Evolutionary conservation across 2,329 filamentous ascomycete species (phyloP).

Genomic region (Fusarium drepaniforme): DNA sequence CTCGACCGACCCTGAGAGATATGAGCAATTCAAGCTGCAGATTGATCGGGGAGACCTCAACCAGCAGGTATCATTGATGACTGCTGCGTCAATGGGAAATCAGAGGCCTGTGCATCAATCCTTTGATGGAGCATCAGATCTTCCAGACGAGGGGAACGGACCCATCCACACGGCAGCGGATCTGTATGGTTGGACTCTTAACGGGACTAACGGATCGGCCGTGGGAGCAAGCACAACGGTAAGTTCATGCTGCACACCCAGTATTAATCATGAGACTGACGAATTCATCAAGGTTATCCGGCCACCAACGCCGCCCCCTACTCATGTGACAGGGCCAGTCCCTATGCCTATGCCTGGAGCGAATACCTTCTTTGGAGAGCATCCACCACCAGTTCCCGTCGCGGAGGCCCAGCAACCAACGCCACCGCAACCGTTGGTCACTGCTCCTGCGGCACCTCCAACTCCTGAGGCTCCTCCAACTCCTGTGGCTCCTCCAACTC

Average conservation of each 20-base stretch:
- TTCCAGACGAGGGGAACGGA: background rate
- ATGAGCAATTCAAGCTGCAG: constrained; percentile 34
- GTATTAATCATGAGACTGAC: constrained; percentile 7
- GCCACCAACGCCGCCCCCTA: constrained; percentile 1
- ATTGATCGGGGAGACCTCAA: constrained; percentile 18
- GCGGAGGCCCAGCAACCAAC: background rate
- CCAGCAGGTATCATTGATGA: constrained; percentile 8
- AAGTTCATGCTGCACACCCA: background rate
- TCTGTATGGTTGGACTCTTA: background rate
- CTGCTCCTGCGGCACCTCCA: background rate
- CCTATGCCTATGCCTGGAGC: constrained; percentile 51
- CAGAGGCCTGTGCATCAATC: constrained; percentile 16
- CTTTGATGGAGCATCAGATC: constrained; percentile 30
- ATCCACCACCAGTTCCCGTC: background rate
- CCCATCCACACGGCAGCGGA: background rate
- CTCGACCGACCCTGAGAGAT: constrained; percentile 49
- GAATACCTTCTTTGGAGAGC: constrained; percentile 52
- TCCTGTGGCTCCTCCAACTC: background rate
- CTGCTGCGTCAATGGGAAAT: background rate
- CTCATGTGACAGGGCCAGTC: constrained; percentile 14
- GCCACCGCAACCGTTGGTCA: background rate
- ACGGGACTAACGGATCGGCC: background rate
- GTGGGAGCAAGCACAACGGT: constrained; percentile 2
- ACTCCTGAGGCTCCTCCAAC: background rate
- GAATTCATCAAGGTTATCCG: background rate